phyloP scores from a whole-genome alignment of 139 green algal genomes.

The Closterium sp. region DNA sequence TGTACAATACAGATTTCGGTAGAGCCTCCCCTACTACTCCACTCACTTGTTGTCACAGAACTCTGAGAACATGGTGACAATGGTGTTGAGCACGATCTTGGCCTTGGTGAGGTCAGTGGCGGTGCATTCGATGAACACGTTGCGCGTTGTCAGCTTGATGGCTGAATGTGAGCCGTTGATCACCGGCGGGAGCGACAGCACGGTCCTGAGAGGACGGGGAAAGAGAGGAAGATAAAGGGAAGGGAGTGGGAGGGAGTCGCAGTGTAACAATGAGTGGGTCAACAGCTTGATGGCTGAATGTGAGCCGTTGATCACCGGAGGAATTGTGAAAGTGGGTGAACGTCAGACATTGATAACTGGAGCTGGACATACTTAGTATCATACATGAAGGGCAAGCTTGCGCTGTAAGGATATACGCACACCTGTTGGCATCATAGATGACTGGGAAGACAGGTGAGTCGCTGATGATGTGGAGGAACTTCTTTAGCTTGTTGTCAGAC shows the following conservation, averaged over 20 bases:
- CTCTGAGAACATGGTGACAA: constrained; percentile 90
- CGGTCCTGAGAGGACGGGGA: constrained; percentile 58
- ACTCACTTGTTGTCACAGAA: constrained; percentile 77
- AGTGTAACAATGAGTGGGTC: too few relatives aligned
- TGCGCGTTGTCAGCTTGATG: constrained; percentile 83
- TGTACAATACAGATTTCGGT: too few relatives aligned
- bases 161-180: constrained; percentile 95
- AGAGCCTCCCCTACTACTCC: too few relatives aligned
- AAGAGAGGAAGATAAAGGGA: background rate
- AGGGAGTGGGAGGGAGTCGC: too few relatives aligned
- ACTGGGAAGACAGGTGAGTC: constrained; percentile 90
- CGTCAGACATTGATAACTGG: too few relatives aligned
- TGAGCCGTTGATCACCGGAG: too few relatives aligned
- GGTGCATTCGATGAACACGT: constrained; percentile 99
- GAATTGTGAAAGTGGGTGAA: too few relatives aligned
- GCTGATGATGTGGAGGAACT: constrained; percentile 78
- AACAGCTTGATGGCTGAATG: too few relatives aligned
- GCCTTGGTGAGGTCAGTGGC: constrained; percentile 96
- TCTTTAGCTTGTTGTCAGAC: constrained; percentile 34
- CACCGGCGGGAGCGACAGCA: constrained; percentile 95
- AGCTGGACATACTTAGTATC: background rate
- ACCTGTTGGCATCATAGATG: constrained; percentile 73
- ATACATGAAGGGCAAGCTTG: background rate
- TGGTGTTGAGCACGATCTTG: constrained; percentile 83
- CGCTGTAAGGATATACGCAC: background rate